A percentile compares a stretch with the other conserved stretches of the same genome.
These are phyloP conservation scores for Pezicula rhizophila DNA, from an alignment of 2,329 filamentous ascomycete genomes.

Conservation along the genomic window DNA sequence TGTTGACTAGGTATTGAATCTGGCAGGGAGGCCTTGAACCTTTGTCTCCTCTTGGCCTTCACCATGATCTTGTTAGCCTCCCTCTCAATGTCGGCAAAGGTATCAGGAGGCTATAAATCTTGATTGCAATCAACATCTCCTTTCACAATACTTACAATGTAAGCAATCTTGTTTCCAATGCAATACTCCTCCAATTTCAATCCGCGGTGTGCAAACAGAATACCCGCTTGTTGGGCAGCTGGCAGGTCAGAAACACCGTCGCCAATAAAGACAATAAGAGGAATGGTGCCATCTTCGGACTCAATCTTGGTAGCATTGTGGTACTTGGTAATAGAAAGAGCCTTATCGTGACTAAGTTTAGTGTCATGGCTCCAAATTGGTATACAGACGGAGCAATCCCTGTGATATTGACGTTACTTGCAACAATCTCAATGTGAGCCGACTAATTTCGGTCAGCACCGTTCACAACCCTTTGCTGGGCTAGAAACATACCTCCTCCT, in stretches of 20 bases:
- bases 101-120: conserved; percentile 45
- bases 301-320: conserved; percentile 46
- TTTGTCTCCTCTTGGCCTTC: conserved; percentile 57
- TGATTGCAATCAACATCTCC: no score
- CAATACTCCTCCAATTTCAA: conserved; percentile 62
- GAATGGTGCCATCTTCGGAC: conserved; percentile 54
- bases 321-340: conserved; percentile 55
- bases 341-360: conserved; percentile 62
- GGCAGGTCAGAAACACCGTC: conserved; percentile 64
- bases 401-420: conserved; percentile 58
- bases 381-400: conserved; percentile 55
- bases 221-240: conserved; percentile 59
- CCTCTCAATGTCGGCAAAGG: conserved; percentile 58
- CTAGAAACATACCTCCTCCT: conserved; percentile 36
- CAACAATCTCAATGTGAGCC: conserved; percentile 58
- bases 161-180: conserved; percentile 51
- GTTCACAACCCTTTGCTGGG: background rate
- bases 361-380: conserved; percentile 62
- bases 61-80: conserved; percentile 52
- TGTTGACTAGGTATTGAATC: conserved; percentile 63
- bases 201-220: conserved; percentile 61
- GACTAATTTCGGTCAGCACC: conserved; percentile 15
- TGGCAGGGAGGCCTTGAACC: conserved; percentile 50
- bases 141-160: conserved; percentile 30
- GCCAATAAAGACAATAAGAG: conserved; percentile 63